phyloP scores from a whole-genome alignment of 805 yeast species.

The Cephaloascus albidus region DNA sequence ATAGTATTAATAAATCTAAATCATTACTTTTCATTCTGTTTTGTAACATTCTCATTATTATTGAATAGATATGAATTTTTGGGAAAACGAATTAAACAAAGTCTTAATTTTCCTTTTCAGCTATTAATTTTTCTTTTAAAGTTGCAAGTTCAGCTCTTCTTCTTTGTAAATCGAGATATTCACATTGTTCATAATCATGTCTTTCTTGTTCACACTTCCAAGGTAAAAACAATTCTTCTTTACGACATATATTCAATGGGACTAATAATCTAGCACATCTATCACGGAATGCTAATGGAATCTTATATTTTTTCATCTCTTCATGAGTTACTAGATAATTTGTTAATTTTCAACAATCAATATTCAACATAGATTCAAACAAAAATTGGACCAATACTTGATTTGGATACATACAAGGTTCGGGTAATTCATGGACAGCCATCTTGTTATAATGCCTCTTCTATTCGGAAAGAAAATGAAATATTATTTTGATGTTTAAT shows the following conservation, averaged over 20 bases:
- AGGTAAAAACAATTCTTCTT: constrained; percentile 47
- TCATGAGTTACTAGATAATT: constrained; percentile 56
- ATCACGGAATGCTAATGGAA: constrained; percentile 75
- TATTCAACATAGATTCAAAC: constrained; percentile 8
- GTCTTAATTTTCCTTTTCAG: no score
- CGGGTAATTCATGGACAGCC: constrained; percentile 28
- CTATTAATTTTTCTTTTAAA: constrained; percentile 32
- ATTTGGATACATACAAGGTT: constrained; percentile 23
- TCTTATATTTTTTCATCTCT: constrained; percentile 71
- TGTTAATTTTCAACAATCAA: constrained; percentile 6
- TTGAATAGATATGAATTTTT: no score
- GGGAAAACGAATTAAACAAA: no score
- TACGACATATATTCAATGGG: constrained; percentile 54
- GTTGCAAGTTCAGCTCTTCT: constrained; percentile 65
- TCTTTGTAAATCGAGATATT: constrained; percentile 72
- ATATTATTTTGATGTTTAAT: no score
- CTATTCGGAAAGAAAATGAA: no score
- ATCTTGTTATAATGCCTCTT: constrained; percentile 9
- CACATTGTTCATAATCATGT: constrained; percentile 81
- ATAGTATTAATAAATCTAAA: no score
- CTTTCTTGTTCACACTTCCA: constrained; percentile 73
- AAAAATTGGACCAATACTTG: constrained; percentile 2
- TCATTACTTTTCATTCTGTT: no score
- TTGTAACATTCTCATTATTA: no score
- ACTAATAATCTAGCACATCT: constrained; percentile 65